A percentile compares a stretch with the other conserved stretches of the same genome.
These are phyloP conservation scores for Psophocarpus tetragonolobus DNA, from an alignment of 306 rosid species.

Conservation along the genomic window DNA sequence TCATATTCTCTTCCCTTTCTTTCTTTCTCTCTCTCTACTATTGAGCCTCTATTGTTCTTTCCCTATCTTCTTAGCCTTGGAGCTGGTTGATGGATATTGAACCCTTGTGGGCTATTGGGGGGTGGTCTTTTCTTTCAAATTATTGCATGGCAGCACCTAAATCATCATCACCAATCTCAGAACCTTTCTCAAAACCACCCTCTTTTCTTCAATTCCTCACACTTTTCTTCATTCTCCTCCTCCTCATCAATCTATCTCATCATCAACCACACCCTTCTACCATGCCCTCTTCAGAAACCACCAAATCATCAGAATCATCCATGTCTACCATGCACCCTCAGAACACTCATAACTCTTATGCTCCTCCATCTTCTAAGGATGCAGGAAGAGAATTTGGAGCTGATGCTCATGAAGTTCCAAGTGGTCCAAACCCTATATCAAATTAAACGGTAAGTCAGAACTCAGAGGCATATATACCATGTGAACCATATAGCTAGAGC, in stretches of 20 bases:
- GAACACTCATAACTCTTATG: constrained; percentile 23
- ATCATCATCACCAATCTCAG: constrained; percentile 41
- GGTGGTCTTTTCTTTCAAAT: constrained; percentile 85
- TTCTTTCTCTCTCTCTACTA: constrained; percentile 23
- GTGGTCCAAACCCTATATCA: constrained; percentile 96
- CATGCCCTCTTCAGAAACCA: constrained; percentile 40
- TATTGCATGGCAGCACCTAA: constrained; percentile 94
- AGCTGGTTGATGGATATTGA: constrained; percentile 99
- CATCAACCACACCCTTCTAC: constrained; percentile 48
- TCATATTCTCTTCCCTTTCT: constrained; percentile 29
- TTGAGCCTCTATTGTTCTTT: constrained; percentile 12
- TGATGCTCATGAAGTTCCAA: constrained; percentile 93
- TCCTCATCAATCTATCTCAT: constrained; percentile 53
- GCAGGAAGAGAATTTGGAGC: constrained; percentile 56
- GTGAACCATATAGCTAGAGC: constrained; percentile 29
- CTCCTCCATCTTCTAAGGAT: constrained; percentile 32
- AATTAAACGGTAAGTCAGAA: constrained; percentile 47
- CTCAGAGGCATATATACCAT: constrained; percentile 23
- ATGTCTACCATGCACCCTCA: constrained; percentile 45
- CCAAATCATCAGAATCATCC: constrained; percentile 41
- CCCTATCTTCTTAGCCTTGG: constrained; percentile 52
- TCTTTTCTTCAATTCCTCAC: constrained; percentile 51
- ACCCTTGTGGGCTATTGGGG: constrained; percentile 98
- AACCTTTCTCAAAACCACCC: constrained; percentile 49
- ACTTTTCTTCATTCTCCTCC: constrained; percentile 61